Evolutionary conservation across 768 basidiomycete species (phyloP).

Genomic region (Podaxis sp.): DNA sequence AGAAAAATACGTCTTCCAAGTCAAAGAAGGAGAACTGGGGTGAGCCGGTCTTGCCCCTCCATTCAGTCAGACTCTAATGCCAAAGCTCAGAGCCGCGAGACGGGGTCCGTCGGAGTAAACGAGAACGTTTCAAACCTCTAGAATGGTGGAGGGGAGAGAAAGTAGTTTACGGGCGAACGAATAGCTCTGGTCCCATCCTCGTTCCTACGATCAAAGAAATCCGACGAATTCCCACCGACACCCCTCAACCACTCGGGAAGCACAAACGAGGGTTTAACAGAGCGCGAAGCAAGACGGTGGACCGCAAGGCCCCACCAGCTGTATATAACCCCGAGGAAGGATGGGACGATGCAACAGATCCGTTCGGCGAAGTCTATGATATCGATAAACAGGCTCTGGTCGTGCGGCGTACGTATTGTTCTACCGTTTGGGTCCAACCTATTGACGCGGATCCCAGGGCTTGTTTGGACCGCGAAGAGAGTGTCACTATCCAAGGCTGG

Average conservation of each 20-base stretch:
- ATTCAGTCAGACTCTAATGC: neutral
- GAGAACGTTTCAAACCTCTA: conserved; percentile 70
- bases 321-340: conserved; percentile 63
- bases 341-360: conserved; percentile 81
- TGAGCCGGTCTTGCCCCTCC: conserved; percentile 19
- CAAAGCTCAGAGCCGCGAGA: conserved; percentile 33
- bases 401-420: conserved; percentile 61
- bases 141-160: conserved; percentile 95
- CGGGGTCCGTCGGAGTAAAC: conserved; percentile 70
- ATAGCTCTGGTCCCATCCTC: conserved; percentile 40
- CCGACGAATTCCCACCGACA: conserved; percentile 48
- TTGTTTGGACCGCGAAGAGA: conserved; percentile 76
- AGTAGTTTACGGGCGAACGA: conserved; percentile 70
- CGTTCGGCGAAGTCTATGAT: conserved; percentile 66
- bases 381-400: conserved; percentile 62
- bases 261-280: conserved; percentile 40
- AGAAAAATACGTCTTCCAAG: conserved; percentile 23
- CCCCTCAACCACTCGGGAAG: conserved; percentile 28
- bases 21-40: conserved; percentile 43
- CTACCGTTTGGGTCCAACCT: conserved; percentile 13
- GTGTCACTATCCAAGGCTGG: conserved; percentile 59
- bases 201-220: conserved; percentile 76
- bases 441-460: conserved; percentile 46
- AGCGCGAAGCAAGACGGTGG: conserved; percentile 51
- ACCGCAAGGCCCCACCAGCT: conserved; percentile 33